Evolutionary conservation across 2,329 filamentous ascomycete species (phyloP).

Genomic region (Monilinia fructicola): DNA sequence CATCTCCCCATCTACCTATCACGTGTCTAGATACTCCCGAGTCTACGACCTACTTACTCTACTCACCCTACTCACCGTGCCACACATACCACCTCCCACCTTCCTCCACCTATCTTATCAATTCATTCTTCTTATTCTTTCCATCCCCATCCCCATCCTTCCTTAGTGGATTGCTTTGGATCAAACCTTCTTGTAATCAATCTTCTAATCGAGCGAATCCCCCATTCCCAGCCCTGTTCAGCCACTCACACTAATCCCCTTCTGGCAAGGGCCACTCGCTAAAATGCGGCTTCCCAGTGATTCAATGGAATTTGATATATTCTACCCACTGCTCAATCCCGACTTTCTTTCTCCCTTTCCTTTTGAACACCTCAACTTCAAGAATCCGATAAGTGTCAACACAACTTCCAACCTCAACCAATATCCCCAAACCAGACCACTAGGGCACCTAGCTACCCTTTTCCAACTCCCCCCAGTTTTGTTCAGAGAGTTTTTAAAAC

Average conservation of each 20-base stretch:
- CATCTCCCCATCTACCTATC: too few relatives aligned
- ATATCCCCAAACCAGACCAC: conserved; percentile 47
- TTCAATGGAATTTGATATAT: conserved; percentile 32
- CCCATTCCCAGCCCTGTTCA: conserved; percentile 19
- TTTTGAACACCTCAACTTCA: conserved; percentile 33
- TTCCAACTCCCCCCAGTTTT: conserved; percentile 62
- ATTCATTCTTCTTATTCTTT: background rate
- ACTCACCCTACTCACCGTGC: background rate
- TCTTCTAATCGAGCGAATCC: background rate
- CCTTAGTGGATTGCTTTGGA: background rate
- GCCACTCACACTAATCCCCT: conserved; percentile 18
- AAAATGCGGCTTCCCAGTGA: conserved; percentile 28
- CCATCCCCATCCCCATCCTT: too few relatives aligned
- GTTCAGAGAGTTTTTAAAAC: conserved; percentile 62
- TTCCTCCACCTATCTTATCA: conserved; percentile 10
- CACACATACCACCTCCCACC: conserved; percentile 23
- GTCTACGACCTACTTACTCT: too few relatives aligned
- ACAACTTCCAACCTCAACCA: conserved; percentile 33
- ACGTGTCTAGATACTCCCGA: too few relatives aligned
- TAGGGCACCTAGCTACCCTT: conserved; percentile 93
- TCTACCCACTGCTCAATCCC: conserved; percentile 25
- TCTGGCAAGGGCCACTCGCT: conserved; percentile 28
- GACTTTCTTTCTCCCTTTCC: conserved; percentile 34
- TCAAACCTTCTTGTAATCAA: background rate
- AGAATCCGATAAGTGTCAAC: conserved; percentile 38